Evolutionary conservation across 2,329 filamentous ascomycete genomes (phyloP).

Genomic region (Alternaria sp.): DNA sequence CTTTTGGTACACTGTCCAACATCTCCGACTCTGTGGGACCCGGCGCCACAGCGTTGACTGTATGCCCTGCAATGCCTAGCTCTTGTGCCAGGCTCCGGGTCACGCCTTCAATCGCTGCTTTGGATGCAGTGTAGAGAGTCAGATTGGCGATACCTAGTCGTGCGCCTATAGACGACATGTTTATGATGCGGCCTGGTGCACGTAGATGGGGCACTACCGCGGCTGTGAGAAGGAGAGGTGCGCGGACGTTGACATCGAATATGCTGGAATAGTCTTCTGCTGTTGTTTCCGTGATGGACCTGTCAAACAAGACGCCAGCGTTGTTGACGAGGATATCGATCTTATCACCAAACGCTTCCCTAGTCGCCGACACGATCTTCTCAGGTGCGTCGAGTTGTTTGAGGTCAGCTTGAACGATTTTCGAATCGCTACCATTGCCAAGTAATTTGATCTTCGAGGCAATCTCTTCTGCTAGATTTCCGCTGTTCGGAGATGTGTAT

Average conservation of each 20-base stretch:
- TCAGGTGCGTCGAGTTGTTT: slow-evolving; percentile 43
- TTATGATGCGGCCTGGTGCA: slow-evolving; percentile 63
- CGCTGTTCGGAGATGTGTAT: slow-evolving; percentile 54
- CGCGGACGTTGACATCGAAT: slow-evolving; percentile 67
- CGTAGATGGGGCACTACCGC: slow-evolving; percentile 62
- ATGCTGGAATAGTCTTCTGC: slow-evolving; percentile 61
- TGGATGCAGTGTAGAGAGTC: slow-evolving; percentile 64
- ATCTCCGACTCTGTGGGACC: slow-evolving; percentile 68
- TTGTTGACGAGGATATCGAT: slow-evolving; percentile 58
- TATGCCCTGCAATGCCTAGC: slow-evolving; percentile 64
- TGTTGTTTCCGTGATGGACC: slow-evolving; percentile 45
- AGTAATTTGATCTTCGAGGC: slow-evolving; percentile 47
- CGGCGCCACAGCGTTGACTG: slow-evolving; percentile 68
- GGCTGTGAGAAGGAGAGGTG: slow-evolving; percentile 62
- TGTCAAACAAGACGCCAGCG: slow-evolving; percentile 45
- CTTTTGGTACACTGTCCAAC: slow-evolving; percentile 61
- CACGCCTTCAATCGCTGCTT: slow-evolving; percentile 67
- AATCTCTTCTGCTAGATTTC: slow-evolving; percentile 42
- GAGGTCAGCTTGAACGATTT: slow-evolving; percentile 53
- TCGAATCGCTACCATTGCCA: slow-evolving; percentile 48
- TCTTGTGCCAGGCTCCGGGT: slow-evolving; percentile 68
- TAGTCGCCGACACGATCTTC: slow-evolving; percentile 49
- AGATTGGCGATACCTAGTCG: slow-evolving; percentile 57
- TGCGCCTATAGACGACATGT: slow-evolving; percentile 65
- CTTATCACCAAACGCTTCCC: slow-evolving; percentile 48